A percentile compares a stretch with the other conserved stretches of the same genome.
phyloP scores from a whole-genome alignment of 2,329 filamentous ascomycete genomes.

The Talaromyces piceae region DNA sequence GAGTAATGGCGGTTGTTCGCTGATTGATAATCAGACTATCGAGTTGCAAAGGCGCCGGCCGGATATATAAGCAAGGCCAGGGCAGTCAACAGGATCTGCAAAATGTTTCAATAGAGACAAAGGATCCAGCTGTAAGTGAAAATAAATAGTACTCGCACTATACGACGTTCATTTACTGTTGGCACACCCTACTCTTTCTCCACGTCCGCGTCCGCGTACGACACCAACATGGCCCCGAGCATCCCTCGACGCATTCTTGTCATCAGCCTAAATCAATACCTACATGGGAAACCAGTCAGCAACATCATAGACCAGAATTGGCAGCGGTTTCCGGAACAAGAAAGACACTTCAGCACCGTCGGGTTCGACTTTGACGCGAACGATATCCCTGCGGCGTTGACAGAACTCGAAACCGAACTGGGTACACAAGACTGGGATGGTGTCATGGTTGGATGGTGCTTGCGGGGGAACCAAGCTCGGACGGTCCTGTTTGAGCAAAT shows the following conservation, averaged over 20 bases:
- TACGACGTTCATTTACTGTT: too few relatives aligned
- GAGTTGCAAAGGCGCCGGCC: too few relatives aligned
- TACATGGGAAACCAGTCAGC: background rate
- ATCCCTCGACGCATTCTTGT: background rate
- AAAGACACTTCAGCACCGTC: background rate
- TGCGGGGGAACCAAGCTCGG: background rate
- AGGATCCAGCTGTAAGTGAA: too few relatives aligned
- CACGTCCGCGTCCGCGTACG: background rate
- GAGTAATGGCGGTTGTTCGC: too few relatives aligned
- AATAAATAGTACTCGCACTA: too few relatives aligned
- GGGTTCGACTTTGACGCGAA: background rate
- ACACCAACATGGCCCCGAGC: background rate
- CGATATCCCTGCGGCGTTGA: background rate
- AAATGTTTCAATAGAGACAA: too few relatives aligned
- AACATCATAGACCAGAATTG: background rate
- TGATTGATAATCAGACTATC: too few relatives aligned
- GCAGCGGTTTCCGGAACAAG: background rate
- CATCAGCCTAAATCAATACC: background rate
- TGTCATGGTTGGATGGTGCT: slow-evolving; percentile 4
- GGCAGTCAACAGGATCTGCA: too few relatives aligned
- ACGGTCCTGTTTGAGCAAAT: background rate
- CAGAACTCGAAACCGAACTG: background rate
- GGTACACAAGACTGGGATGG: background rate
- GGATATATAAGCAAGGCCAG: too few relatives aligned
- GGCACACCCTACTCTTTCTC: too few relatives aligned